These are phyloP conservation scores for Capsella bursapastoris DNA, from an alignment of 345 rosid species.

Conservation along the genomic window DNA sequence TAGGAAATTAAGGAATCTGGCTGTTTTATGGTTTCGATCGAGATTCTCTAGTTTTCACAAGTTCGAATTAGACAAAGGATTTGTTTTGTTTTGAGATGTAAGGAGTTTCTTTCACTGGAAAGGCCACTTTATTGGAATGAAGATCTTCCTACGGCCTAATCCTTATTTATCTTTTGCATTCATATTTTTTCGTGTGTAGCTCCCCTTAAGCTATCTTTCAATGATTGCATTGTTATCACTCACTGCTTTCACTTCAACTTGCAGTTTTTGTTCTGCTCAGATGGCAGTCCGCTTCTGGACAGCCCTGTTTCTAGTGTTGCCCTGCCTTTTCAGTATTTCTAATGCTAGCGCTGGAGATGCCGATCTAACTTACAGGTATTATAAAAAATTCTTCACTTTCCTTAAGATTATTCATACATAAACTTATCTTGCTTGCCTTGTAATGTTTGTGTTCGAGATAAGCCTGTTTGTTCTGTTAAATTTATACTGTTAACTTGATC, in stretches of 20 bases:
- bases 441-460: neutral
- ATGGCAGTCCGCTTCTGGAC: conserved; percentile 46
- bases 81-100: neutral
- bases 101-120: neutral
- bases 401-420: neutral
- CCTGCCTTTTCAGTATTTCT: conserved; percentile 48
- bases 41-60: conserved; percentile 8
- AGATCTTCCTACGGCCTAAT: neutral
- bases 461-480: neutral
- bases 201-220: neutral
- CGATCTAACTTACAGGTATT: conserved; percentile 70
- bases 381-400: neutral
- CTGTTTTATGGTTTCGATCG: neutral
- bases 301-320: conserved; percentile 39
- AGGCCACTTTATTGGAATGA: neutral
- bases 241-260: conserved; percentile 14
- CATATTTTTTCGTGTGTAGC: conserved; percentile 10
- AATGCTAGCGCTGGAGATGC: conserved; percentile 79
- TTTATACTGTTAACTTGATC: conserved; percentile 6
- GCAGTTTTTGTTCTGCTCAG: conserved; percentile 35
- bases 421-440: neutral
- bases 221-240: conserved; percentile 1
- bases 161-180: neutral
- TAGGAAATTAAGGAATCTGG: neutral
- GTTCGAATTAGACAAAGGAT: neutral